Evolutionary conservation across 495 filamentous ascomycete species (phyloP).

Genomic region (Aspergillus hancockii): DNA sequence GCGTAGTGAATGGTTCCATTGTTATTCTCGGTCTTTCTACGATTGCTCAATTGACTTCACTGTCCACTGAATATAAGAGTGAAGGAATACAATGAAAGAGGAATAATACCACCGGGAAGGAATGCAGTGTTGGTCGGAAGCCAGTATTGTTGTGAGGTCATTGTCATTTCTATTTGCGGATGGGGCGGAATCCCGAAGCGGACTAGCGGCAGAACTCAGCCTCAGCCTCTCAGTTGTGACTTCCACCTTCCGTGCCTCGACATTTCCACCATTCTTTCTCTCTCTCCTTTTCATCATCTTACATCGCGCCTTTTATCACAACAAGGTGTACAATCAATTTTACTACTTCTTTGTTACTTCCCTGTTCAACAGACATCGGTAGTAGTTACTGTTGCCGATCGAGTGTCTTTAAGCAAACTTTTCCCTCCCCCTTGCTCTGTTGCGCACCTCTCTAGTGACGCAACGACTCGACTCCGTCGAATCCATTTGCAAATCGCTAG

Average conservation of each 20-base stretch:
- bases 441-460: background rate
- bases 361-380: conserved; percentile 9
- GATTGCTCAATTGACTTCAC: too few species aligned
- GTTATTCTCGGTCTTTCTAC: too few species aligned
- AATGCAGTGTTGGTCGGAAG: background rate
- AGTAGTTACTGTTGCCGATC: background rate
- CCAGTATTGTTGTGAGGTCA: background rate
- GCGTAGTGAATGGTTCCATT: background rate
- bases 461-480: background rate
- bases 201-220: conserved; percentile 18
- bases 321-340: conserved; percentile 6
- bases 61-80: too few species aligned
- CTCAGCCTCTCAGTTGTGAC: conserved; percentile 13
- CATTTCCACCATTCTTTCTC: conserved; percentile 11
- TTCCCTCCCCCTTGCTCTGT: background rate
- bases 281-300: conserved; percentile 21
- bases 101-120: too few species aligned
- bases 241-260: conserved; percentile 14
- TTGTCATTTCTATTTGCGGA: background rate
- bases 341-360: conserved; percentile 20
- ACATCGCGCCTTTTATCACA: conserved; percentile 19
- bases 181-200: conserved; percentile 7
- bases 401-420: conserved; percentile 4
- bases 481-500: background rate
- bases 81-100: too few species aligned